Conservation (phyloP, 2,329 filamentous ascomycete species). For the Ascomycota sp. region DNA sequence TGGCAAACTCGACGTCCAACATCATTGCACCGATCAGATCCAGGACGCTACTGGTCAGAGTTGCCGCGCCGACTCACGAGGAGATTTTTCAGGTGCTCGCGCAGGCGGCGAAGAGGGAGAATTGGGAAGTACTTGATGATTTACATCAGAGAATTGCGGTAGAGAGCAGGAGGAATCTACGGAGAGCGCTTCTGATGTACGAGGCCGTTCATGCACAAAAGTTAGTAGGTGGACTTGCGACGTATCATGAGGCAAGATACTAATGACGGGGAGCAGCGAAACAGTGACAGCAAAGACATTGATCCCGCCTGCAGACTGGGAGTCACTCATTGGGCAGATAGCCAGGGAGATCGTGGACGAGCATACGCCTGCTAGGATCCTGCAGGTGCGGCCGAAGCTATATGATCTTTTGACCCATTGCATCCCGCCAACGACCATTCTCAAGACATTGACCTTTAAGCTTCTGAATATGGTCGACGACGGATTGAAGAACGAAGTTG, state of each 20-base stretch:
- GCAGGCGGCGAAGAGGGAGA: conserved; percentile 53
- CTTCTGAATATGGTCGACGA: conserved; percentile 76
- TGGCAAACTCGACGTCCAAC: conserved; percentile 92
- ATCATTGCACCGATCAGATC: conserved; percentile 97
- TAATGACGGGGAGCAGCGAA: conserved; percentile 36
- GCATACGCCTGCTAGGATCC: conserved; percentile 71
- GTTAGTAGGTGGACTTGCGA: conserved; percentile 31
- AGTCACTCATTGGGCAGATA: conserved; percentile 71
- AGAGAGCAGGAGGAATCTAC: conserved; percentile 78
- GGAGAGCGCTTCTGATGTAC: conserved; percentile 84
- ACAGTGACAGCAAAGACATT: conserved; percentile 71
- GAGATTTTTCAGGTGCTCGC: conserved; percentile 70
- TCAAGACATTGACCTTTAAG: conserved; percentile 91
- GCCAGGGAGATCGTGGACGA: conserved; percentile 89
- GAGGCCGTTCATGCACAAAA: conserved; percentile 95
- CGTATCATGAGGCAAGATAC: neutral
- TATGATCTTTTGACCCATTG: conserved; percentile 95
- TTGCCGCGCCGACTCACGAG: conserved; percentile 67
- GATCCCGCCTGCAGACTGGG: conserved; percentile 93
- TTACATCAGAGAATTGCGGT: conserved; percentile 72
- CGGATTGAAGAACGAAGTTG: conserved; percentile 71
- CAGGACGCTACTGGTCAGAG: conserved; percentile 74
- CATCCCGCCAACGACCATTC: conserved; percentile 81
- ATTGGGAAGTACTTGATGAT: conserved; percentile 55
- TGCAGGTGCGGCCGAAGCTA: conserved; percentile 79